Evolutionary conservation across 2,329 filamentous ascomycete genomes (phyloP).

Genomic region (Xylaria sp.): DNA sequence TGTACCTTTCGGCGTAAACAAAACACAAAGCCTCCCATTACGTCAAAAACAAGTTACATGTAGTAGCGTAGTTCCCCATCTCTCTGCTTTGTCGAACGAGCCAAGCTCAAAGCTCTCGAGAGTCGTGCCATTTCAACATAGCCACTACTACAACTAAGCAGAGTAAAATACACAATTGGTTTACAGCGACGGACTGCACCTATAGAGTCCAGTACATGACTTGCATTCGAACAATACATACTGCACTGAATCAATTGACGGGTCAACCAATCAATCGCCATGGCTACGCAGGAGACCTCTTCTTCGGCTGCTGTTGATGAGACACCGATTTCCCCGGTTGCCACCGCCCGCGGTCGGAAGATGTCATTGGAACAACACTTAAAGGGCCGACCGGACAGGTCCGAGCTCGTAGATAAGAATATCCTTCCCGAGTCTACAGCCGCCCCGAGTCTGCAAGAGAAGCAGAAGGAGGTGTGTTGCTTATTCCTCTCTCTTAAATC

Average conservation of each 20-base stretch:
- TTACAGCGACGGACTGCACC: neutral
- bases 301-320: slow-evolving; percentile 59
- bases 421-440: slow-evolving; percentile 84
- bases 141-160: neutral
- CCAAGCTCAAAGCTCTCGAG: slow-evolving; percentile 4
- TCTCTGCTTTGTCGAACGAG: neutral
- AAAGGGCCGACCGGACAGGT: slow-evolving; percentile 77
- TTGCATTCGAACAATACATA: neutral
- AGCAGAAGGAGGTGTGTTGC: slow-evolving; percentile 74
- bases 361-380: slow-evolving; percentile 80
- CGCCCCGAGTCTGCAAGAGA: slow-evolving; percentile 81
- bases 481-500: neutral
- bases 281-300: slow-evolving; percentile 50
- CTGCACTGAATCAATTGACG: neutral
- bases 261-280: slow-evolving; percentile 38
- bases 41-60: slow-evolving; percentile 29
- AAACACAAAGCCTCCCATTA: slow-evolving; percentile 26
- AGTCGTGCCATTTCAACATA: slow-evolving; percentile 1
- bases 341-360: slow-evolving; percentile 62
- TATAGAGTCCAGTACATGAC: neutral
- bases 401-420: slow-evolving; percentile 85
- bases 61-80: neutral
- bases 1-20: slow-evolving; percentile 28
- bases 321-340: slow-evolving; percentile 67
- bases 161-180: slow-evolving; percentile 6